A percentile compares a stretch with the other conserved stretches of the same genome.
Evolutionary conservation across 257 asterid genomes (phyloP).

Genomic region (Fraxinus cuspidata): DNA sequence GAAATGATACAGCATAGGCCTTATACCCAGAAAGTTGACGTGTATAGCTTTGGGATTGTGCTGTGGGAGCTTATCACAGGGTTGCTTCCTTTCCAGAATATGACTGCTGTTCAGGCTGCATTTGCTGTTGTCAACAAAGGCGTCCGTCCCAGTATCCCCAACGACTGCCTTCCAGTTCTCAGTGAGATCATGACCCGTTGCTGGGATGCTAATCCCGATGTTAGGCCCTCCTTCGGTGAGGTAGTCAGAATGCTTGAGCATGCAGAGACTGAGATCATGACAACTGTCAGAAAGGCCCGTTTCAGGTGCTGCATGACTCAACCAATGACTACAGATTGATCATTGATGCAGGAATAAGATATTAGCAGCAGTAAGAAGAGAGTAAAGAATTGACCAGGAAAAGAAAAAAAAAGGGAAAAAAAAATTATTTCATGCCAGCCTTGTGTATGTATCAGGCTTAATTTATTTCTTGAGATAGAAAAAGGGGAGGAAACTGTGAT

Average conservation of each 20-base stretch:
- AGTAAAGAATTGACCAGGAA: slow-evolving; percentile 23
- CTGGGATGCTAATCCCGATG: slow-evolving; percentile 66
- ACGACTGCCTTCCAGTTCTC: slow-evolving; percentile 59
- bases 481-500: slow-evolving; percentile 34
- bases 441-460: slow-evolving; percentile 52
- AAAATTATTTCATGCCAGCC: slow-evolving; percentile 36
- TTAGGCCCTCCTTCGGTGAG: slow-evolving; percentile 59
- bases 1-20: slow-evolving; percentile 67
- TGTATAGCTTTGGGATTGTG: slow-evolving; percentile 64
- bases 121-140: slow-evolving; percentile 74
- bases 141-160: slow-evolving; percentile 64
- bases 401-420: background rate
- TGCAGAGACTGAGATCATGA: slow-evolving; percentile 67
- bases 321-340: slow-evolving; percentile 65
- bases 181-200: slow-evolving; percentile 63
- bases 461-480: slow-evolving; percentile 39
- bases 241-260: slow-evolving; percentile 71
- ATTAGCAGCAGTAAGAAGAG: slow-evolving; percentile 30
- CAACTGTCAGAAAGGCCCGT: slow-evolving; percentile 69
- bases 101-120: slow-evolving; percentile 73
- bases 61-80: slow-evolving; percentile 68
- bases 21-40: slow-evolving; percentile 65
- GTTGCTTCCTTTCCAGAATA: slow-evolving; percentile 62
- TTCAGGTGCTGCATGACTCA: slow-evolving; percentile 75
- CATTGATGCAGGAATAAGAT: background rate